These are phyloP conservation scores for Astrocystis sublimbata DNA, from an alignment of 495 filamentous ascomycete genomes.

Conservation along the genomic window DNA sequence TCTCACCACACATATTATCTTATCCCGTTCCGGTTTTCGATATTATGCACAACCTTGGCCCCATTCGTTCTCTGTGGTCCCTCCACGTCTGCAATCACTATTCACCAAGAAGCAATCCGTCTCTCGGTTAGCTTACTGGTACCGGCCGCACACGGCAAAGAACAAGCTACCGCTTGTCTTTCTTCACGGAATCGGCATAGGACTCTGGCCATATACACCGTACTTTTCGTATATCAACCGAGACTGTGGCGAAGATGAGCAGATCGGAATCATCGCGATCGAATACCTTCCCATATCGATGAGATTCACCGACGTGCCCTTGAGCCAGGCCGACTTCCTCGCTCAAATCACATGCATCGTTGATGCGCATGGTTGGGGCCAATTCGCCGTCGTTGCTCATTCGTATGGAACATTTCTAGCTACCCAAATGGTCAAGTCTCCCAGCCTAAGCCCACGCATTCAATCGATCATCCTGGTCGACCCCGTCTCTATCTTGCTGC, in stretches of 20 bases:
- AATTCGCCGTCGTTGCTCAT: constrained; percentile 57
- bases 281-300: constrained; percentile 65
- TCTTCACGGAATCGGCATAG: constrained; percentile 72
- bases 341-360: constrained; percentile 54
- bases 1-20: constrained; percentile 34
- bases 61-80: constrained; percentile 52
- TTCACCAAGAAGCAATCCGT: constrained; percentile 46
- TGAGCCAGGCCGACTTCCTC: constrained; percentile 50
- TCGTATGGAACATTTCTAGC: constrained; percentile 65
- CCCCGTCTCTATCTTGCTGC: constrained; percentile 64
- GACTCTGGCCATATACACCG: constrained; percentile 60
- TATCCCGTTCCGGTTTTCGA: constrained; percentile 50
- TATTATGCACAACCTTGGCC: constrained; percentile 45
- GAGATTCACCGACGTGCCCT: constrained; percentile 55
- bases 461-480: constrained; percentile 59
- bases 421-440: constrained; percentile 59
- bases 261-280: constrained; percentile 63
- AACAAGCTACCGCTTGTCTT: constrained; percentile 60
- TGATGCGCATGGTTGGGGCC: constrained; percentile 50
- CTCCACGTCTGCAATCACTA: constrained; percentile 52
- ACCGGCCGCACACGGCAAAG: constrained; percentile 59
- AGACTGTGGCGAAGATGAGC: constrained; percentile 33
- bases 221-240: constrained; percentile 55
- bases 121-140: constrained; percentile 61
- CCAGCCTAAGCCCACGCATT: constrained; percentile 42